A percentile compares a stretch with the other conserved stretches of the same genome.
These are phyloP conservation scores for Bipolaris gigantea DNA, from an alignment of 2,329 filamentous ascomycete species.

Conservation along the genomic window DNA sequence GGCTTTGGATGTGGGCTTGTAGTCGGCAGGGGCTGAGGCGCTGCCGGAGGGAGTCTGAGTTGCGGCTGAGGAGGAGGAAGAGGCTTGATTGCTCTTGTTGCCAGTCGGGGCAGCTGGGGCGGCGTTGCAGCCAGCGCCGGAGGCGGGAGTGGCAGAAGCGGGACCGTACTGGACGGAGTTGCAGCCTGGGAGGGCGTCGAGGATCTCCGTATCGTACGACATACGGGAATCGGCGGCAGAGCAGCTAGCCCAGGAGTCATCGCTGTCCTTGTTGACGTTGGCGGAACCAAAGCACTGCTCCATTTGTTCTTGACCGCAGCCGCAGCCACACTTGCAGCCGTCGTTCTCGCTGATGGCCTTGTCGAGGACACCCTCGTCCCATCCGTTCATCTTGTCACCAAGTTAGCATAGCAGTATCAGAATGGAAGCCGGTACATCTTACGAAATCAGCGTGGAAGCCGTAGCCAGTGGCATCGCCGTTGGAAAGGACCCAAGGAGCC, in stretches of 20 bases:
- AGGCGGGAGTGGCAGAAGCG: constrained; percentile 30
- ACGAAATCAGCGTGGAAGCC: constrained; percentile 45
- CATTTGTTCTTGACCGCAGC: constrained; percentile 41
- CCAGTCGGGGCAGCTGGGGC: constrained; percentile 13
- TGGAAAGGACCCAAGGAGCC: constrained; percentile 41
- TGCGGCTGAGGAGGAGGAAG: background rate
- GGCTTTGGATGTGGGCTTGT: background rate
- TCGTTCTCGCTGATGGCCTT: constrained; percentile 39
- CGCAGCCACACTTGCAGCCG: constrained; percentile 45
- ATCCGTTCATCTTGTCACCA: constrained; percentile 33
- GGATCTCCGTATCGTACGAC: constrained; percentile 18
- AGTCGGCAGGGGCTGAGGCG: background rate
- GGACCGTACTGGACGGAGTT: constrained; percentile 45
- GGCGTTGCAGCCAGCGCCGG: constrained; percentile 34
- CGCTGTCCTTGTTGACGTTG: constrained; percentile 39
- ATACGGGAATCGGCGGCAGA: constrained; percentile 21
- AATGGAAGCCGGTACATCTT: background rate
- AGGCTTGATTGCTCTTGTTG: constrained; percentile 1
- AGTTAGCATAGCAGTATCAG: background rate
- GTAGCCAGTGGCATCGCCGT: constrained; percentile 44
- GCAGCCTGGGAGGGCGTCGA: constrained; percentile 44
- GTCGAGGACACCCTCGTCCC: constrained; percentile 42
- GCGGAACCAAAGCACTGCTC: constrained; percentile 42
- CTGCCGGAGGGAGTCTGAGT: constrained; percentile 6
- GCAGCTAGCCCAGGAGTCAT: constrained; percentile 34